Evolutionary conservation across 2,329 filamentous ascomycete genomes (phyloP), one percentile per base, ranked within the genome.

Genomic region (Stromatinia cepivora): DNA sequence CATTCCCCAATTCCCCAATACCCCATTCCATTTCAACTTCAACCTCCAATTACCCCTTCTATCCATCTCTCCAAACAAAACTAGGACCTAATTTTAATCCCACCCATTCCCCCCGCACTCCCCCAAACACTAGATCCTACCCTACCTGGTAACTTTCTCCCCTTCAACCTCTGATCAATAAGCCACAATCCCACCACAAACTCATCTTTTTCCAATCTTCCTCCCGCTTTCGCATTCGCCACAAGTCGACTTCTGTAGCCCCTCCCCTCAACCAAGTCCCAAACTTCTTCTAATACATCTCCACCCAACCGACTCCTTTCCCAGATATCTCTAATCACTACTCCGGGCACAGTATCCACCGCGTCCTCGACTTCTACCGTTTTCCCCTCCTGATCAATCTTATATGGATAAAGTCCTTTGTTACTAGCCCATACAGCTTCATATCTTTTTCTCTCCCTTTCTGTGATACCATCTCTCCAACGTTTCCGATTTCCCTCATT

Each of bases 401-500:
- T 83, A 2, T 88, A 90, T 6, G 48, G 45, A 11, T 87, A 79
- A 0, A 88, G 70, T 0, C 92, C 92, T 62, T 88, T 87, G 75
- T 95, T 95, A 54, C 91, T 92, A 1, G 92, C 92, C 91, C 92
- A 95, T 1, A 95, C 86, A 3, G 90, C 92, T 78, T 94, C 92
- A 78, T 95, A 95, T 1, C 92, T 85, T 76, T 91, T 91, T n/a
- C 90, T 83, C 76, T 95, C 91, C 7, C 87, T 83, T 61, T 87
- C 85, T 0, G 90, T 92, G 54, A 95, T 86, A 71, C 88, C 84
- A 73, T 94, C 91, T 54, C 91, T 86, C 92, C 92, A 95, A 9
- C 91, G 86, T 75, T 88, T 89, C 25, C 92, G 86, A 5, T 90
- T 85, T 0, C 90, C 92, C 77, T 94, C 92, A 74, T 92, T 88